Evolutionary conservation across 805 yeast species (phyloP).

Genomic region (Spathaspora arborariae): DNA sequence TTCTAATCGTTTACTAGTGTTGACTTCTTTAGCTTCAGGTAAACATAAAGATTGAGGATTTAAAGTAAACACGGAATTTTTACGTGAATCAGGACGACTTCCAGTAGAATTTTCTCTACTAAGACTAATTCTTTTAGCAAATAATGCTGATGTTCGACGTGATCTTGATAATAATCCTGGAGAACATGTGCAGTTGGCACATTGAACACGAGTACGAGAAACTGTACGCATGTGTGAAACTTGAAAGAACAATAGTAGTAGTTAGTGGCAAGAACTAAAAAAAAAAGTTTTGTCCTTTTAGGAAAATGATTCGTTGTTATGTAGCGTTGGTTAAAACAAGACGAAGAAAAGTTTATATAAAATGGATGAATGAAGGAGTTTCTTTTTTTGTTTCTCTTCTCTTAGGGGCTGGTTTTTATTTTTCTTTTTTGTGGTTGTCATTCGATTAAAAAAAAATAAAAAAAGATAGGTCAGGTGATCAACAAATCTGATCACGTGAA

Average conservation of each 20-base stretch:
- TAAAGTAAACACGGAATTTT: constrained; percentile 39
- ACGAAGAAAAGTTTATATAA: not conserved
- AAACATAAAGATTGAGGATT: constrained; percentile 40
- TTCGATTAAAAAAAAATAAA: too few species aligned
- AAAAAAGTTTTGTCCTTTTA: not conserved
- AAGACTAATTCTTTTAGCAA: constrained; percentile 40
- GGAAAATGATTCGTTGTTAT: not conserved
- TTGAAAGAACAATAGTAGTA: not conserved
- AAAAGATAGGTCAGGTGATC: too few species aligned
- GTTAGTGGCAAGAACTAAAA: not conserved
- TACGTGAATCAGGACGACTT: constrained; percentile 26
- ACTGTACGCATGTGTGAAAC: constrained; percentile 28
- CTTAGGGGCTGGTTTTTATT: not conserved
- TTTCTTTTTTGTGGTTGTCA: too few species aligned
- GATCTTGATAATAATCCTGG: constrained; percentile 74
- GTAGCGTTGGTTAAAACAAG: too few species aligned
- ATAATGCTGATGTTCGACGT: constrained; percentile 54
- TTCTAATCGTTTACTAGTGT: constrained; percentile 62
- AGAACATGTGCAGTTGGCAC: constrained; percentile 78
- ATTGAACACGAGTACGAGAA: constrained; percentile 41
- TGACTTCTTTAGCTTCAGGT: constrained; percentile 46
- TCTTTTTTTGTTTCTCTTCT: not conserved
- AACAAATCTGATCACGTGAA: too few species aligned
- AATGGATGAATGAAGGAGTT: not conserved
- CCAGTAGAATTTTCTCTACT: constrained; percentile 18